Evolutionary conservation across 2,329 filamentous ascomycete genomes (phyloP).

Genomic region (Colletotrichum sp.): DNA sequence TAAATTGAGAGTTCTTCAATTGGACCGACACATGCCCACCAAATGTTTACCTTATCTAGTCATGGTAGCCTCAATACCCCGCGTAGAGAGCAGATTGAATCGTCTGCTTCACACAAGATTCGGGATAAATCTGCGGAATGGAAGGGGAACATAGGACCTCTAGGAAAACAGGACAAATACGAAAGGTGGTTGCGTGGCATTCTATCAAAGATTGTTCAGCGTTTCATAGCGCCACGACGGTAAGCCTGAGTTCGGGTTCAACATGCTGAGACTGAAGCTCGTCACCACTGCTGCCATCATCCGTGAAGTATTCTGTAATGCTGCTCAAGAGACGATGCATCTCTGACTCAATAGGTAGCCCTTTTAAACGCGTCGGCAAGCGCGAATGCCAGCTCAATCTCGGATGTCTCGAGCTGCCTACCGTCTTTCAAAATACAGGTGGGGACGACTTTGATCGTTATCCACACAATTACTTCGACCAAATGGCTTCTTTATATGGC

Average conservation of each 20-base stretch:
- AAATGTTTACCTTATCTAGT: not conserved
- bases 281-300: not conserved
- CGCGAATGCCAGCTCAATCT: not conserved
- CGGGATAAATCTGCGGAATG: not conserved
- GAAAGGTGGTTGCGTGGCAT: too few species aligned
- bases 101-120: not conserved
- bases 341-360: not conserved
- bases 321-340: not conserved
- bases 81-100: not conserved
- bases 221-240: not conserved
- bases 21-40: not conserved
- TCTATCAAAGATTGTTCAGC: not conserved
- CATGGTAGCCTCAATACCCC: not conserved
- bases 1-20: rapidly evolving
- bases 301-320: not conserved
- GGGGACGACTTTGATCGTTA: not conserved
- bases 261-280: not conserved
- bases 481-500: not conserved
- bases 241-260: not conserved
- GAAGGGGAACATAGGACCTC: not conserved
- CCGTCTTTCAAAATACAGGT: not conserved
- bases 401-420: not conserved
- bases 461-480: not conserved
- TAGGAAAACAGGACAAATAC: not conserved
- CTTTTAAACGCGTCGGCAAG: not conserved